Base-by-base conservation (phyloP, 306 rosid genomes). In the Lithocarpus polystachyus region DNA sequence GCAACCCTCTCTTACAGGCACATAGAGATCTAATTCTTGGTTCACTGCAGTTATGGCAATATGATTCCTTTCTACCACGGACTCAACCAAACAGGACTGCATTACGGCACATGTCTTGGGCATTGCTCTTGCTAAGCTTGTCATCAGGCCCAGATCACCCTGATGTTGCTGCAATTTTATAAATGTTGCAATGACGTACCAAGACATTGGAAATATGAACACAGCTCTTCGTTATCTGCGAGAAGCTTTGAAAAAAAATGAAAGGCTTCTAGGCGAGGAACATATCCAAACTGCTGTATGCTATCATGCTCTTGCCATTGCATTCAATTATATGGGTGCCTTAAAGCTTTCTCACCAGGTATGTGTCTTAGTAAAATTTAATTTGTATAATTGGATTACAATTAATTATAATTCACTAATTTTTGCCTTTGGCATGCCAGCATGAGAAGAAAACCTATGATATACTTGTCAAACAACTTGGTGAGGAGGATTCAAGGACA, bases 271-370 rank as follows among this genome's bases (percentile, higher is more conserved):
- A 9, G 99, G 99, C 1, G 93, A 91, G 82, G 98, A 96, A 82
- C 99, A 96, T 86, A 96, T 96, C 84, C 97, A 96, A 84, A 96
- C 99, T 73, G 97, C 99, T 74, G 98, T 91, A 62, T 96, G 99
- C 89, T 96, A 96, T 85, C 99, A 93, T 85, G 97, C 99, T 69
- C 96, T 96, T 45, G 96, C 99, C 74, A 91, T 91, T 81, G 98
- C 99, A 77, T 96, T 89, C 82, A 96, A 96, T 87, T 96, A 96
- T 80, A 91, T 96, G 96, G 97, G 98, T 73, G 97, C 98, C 85
- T 96, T 84, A 87, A 96, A 90, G 89, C 97, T 93, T 79, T 93
- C 99, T 65, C 94, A 93, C 84, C 96, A 91, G 94, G 99, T 93
- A 80, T 56, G 69, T 73, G 13, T 53, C 23, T 72, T 43, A 43